phyloP scores from a whole-genome alignment of 2,329 filamentous ascomycete species.

The Stemphylium vesicarium region DNA sequence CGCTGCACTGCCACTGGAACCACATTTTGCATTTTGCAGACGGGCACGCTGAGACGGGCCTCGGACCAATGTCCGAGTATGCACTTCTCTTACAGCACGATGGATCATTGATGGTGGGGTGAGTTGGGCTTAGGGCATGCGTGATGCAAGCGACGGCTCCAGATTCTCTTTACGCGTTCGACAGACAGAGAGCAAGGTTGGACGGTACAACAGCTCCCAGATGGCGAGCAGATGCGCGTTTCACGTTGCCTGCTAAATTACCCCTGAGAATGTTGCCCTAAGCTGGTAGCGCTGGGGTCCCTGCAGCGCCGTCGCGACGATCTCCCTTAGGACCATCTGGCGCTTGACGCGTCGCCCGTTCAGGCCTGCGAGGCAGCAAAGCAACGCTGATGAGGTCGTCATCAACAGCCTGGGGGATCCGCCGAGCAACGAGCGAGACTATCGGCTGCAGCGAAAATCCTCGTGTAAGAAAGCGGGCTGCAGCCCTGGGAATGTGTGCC shows the following conservation, averaged over 20 bases:
- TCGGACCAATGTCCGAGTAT: slow-evolving; percentile 27
- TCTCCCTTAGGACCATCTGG: slow-evolving; percentile 30
- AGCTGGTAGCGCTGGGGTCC: slow-evolving; percentile 24
- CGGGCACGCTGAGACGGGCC: slow-evolving; percentile 35
- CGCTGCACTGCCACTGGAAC: slow-evolving; percentile 5
- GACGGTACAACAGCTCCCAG: slow-evolving; percentile 7
- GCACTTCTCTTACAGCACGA: slow-evolving; percentile 25
- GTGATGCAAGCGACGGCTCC: slow-evolving; percentile 26
- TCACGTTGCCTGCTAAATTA: slow-evolving; percentile 31
- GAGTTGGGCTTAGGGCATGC: slow-evolving; percentile 15
- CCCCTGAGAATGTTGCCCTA: slow-evolving; percentile 27
- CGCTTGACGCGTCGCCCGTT: slow-evolving; percentile 9
- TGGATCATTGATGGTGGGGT: slow-evolving; percentile 18
- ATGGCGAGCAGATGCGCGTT: slow-evolving; percentile 33
- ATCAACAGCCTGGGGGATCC: slow-evolving; percentile 13
- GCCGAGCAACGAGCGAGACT: slow-evolving; percentile 28
- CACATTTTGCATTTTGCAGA: slow-evolving; percentile 1
- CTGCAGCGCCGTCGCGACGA: slow-evolving; percentile 39
- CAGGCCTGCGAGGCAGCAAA: not conserved
- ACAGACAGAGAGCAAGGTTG: slow-evolving; percentile 8
- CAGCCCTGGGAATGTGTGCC: slow-evolving; percentile 39
- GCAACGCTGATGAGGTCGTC: not conserved
- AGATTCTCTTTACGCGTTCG: slow-evolving; percentile 29
- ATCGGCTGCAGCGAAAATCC: slow-evolving; percentile 41
- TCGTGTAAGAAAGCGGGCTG: slow-evolving; percentile 38